Evolutionary conservation across 164 flowering plant genomes (phyloP), one percentile per base, ranked within the genome.

Genomic region (Vitis rupestris): DNA sequence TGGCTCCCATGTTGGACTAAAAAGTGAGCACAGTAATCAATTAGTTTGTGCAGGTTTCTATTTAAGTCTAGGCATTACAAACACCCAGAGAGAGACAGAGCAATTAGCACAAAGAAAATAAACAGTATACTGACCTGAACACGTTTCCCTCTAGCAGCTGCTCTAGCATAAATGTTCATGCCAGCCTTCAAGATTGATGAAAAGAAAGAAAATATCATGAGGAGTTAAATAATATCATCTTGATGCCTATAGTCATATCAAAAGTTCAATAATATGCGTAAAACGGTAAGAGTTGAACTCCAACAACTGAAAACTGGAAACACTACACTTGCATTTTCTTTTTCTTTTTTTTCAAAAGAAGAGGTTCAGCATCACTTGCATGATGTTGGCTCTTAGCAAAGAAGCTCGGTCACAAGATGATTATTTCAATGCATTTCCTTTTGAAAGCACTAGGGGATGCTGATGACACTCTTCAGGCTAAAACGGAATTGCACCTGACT

Each of bases 1-100:
- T 93, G 63, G 91, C 95, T 67, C 96, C 98, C 88, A 89, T 83
- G 72, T 91, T 90, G 52, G 87, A 87, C 98, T 95, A 80, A 65
- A 68, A 13, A 64, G 50, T 56, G 55, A 63, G 68, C 48, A 57
- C 27, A 63, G 13, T 23, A 50, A 31, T 60, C 68, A 63, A 61
- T 51, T 16, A 64, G 52, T 12, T 17, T n/a, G n/a, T 53, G n/a
- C 56, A 53, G 15, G 13, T 53, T 13, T 5, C 56, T n/a, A 14
- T 13, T 53, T 53, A 13, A 5, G 27, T 53, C 7, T 1, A 6
- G 7, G 5, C 19, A 64, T 64, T 64, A 7, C 66, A 49, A 27
- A 17, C 8, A 44, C n/a, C 13, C 10, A 57, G 7, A 54, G 19
- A 66, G 64, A 59, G 12, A 51, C 64, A 9, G 9, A 2, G 44